Evolutionary conservation across 1,284 basidiomycete genomes (phyloP), one percentile per base, ranked within the genome.

Genomic region (Cutaneotrichosporon arboriforme): DNA sequence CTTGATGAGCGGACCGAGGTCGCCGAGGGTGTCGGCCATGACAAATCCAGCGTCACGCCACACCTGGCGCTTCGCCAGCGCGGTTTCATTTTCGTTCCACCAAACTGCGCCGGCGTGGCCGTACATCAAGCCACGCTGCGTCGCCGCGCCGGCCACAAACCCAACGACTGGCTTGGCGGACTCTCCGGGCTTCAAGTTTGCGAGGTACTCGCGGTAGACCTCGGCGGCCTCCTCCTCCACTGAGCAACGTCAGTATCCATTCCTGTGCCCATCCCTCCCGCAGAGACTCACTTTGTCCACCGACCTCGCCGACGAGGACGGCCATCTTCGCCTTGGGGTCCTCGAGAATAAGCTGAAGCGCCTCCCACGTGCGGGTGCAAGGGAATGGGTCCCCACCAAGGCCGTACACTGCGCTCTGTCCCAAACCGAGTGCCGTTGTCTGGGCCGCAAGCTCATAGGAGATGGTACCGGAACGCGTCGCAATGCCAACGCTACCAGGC

Each of bases 161-260:
- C 87, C 88, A 51, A 97, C 89, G 23, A 96, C 90, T 43, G 92
- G 91, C 76, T 94, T 94, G 58, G 90, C 88, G 22, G 20, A 26
- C 26, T 37, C 42, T 8, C 55, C 51, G 8, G 51, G 41, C 17
- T 46, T 45, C 22, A 63, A 84, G 79, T 55, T 77, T 76, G 43
- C 86, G 81, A 37, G 85, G 79, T 88, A 87, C 72, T 83, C 80
- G 71, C 87, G 85, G 52, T 97, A 80, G 74, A 90, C 92, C 66
- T 91, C 91, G 2, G 92, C 93, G n/a, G 93, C 93, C 64, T 97
- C 92, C 73, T 97, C 93, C 77, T 97, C 92, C 90, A 96, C 96
- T 18, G 86, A 31, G 7, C 21, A 35, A 49, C 23, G 36, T 34
- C n/a, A 20, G 35, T 15, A 10, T 22, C 17, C 38, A n/a, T 40